Conservation (phyloP, 441 rosid species). For the Euphorbia celastroides region DNA sequence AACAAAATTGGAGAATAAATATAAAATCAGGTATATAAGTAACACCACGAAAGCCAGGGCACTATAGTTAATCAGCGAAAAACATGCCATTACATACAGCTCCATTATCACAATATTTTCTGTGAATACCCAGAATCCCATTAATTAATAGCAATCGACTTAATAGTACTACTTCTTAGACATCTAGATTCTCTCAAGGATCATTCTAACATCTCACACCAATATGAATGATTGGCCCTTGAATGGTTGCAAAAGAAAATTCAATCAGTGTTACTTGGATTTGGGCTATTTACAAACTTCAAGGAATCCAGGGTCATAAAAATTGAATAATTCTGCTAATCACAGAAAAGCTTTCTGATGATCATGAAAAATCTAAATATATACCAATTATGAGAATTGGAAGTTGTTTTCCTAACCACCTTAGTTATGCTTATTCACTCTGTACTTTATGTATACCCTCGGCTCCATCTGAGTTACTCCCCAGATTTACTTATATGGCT, state of each 20-base stretch:
- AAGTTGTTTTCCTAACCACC: not conserved
- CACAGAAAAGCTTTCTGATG: not conserved
- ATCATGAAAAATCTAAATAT: not conserved
- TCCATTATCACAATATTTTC: not conserved
- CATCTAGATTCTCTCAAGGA: not conserved
- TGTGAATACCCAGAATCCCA: not conserved
- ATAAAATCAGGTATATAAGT: not conserved
- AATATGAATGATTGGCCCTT: not conserved
- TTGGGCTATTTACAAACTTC: not conserved
- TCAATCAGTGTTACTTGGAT: not conserved
- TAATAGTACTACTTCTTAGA: not conserved
- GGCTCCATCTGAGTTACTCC: not conserved
- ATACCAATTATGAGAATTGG: not conserved
- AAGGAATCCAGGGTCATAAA: not conserved
- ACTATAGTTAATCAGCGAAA: not conserved
- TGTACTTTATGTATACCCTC: not conserved
- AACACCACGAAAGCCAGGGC: not conserved
- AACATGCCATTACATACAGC: not conserved
- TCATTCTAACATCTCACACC: not conserved
- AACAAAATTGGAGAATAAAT: constrained; percentile 4
- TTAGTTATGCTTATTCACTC: not conserved
- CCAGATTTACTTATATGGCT: not conserved
- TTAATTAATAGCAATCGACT: not conserved
- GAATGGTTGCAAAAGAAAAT: constrained; percentile 4
- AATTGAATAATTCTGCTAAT: not conserved